Evolutionary conservation across 2,329 filamentous ascomycete genomes (phyloP).

Genomic region (Rutstroemia sp.): DNA sequence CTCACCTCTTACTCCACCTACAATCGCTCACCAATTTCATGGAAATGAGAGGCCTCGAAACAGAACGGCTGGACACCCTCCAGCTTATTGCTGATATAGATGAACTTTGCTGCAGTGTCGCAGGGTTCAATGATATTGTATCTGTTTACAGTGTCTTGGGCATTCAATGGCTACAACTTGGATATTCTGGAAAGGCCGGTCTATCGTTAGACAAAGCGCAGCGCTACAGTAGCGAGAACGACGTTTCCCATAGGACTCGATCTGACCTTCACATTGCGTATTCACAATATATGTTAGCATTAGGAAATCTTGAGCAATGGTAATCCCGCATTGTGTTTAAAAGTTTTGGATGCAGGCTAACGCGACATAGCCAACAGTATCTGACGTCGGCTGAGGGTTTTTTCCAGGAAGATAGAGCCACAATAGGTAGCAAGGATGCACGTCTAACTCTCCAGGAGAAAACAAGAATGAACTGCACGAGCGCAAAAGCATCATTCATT

Average conservation of each 20-base stretch:
- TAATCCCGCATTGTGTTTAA: constrained; percentile 27
- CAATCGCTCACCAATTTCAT: constrained; percentile 48
- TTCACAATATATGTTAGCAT: constrained; percentile 65
- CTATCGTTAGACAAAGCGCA: constrained; percentile 52
- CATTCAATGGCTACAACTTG: constrained; percentile 49
- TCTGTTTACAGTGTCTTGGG: constrained; percentile 36
- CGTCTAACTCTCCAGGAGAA: constrained; percentile 18
- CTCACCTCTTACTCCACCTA: constrained; percentile 43
- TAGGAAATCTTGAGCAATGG: constrained; percentile 58
- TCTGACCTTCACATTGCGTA: constrained; percentile 61
- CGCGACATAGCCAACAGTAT: constrained; percentile 23
- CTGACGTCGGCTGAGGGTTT: constrained; percentile 22
- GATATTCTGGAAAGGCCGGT: constrained; percentile 51
- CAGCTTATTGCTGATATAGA: constrained; percentile 40
- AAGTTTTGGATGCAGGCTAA: constrained; percentile 12
- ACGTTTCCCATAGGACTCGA: constrained; percentile 36
- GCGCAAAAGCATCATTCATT: constrained; percentile 31
- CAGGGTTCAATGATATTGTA: constrained; percentile 36
- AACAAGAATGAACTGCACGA: constrained; percentile 22
- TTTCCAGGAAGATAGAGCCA: constrained; percentile 21
- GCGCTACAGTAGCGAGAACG: constrained; percentile 35
- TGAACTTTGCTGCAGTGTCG: constrained; percentile 35
- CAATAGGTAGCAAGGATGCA: constrained; percentile 8
- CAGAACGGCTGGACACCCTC: constrained; percentile 40
- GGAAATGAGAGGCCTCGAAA: constrained; percentile 47